Percentiles rank a stretch among this genome's conserved stretches.
Evolutionary conservation across 176 grass and related monocot genomes (phyloP).

Genomic region (Lolium perenne): DNA sequence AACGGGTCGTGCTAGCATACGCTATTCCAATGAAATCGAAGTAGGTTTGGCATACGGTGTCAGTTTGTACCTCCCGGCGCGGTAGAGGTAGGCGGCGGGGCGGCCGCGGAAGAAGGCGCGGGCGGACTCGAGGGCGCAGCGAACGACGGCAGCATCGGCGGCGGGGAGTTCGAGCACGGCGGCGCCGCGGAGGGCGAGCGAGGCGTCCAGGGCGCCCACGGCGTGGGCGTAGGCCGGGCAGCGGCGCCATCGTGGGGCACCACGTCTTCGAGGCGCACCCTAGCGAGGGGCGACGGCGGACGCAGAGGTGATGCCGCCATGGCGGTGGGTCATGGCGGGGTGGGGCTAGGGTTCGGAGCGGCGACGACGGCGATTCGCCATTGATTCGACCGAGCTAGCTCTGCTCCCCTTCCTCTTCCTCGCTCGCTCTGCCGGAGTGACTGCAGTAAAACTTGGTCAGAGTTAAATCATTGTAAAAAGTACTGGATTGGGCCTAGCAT

Average conservation of each 20-base stretch:
- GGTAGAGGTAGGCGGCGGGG: slow-evolving; percentile 57
- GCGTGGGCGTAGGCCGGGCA: slow-evolving; percentile 40
- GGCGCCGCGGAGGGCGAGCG: slow-evolving; percentile 69
- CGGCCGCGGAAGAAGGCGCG: slow-evolving; percentile 60
- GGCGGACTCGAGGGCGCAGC: slow-evolving; percentile 74
- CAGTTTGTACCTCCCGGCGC: slow-evolving; percentile 61
- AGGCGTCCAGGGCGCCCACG: slow-evolving; percentile 55
- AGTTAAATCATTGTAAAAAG: too few species aligned
- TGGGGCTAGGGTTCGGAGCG: slow-evolving; percentile 14
- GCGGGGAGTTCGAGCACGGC: slow-evolving; percentile 60
- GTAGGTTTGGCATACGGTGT: not conserved
- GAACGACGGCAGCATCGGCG: slow-evolving; percentile 57
- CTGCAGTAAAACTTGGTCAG: not conserved
- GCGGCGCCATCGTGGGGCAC: slow-evolving; percentile 61
- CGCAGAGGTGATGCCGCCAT: slow-evolving; percentile 25
- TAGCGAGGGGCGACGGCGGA: slow-evolving; percentile 23
- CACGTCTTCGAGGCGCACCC: slow-evolving; percentile 68
- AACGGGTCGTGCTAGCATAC: not conserved
- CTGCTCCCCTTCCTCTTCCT: not conserved
- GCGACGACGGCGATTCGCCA: not conserved
- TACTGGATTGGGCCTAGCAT: too few species aligned
- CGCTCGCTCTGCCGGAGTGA: not conserved
- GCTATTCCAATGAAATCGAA: not conserved
- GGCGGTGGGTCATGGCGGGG: slow-evolving; percentile 22
- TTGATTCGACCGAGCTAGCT: not conserved